A percentile compares a stretch with the other conserved stretches of the same genome.
These are phyloP conservation scores for Umbilicus rupestris DNA, from an alignment of 164 flowering plant species.

Conservation along the genomic window DNA sequence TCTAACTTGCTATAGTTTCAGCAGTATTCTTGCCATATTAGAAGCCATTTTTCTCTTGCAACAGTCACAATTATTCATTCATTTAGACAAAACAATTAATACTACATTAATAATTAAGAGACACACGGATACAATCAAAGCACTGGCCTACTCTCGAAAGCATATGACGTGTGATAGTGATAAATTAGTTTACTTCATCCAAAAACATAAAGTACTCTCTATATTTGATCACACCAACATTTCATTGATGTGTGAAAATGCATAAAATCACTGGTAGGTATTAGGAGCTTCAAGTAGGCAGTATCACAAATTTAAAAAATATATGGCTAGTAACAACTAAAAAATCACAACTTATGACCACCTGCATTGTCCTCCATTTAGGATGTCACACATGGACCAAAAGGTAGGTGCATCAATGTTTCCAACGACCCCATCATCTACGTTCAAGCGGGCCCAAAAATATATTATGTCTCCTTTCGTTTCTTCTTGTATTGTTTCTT, in stretches of 20 bases:
- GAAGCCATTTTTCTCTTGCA: not conserved
- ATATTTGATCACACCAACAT: not conserved
- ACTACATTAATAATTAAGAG: not conserved
- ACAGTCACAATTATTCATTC: not conserved
- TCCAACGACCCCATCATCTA: constrained; percentile 18
- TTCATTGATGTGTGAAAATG: not conserved
- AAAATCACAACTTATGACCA: not conserved
- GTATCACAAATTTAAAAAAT: not conserved
- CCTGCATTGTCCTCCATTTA: constrained; percentile 7
- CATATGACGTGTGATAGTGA: too few species aligned
- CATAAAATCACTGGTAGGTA: not conserved
- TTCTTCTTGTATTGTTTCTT: constrained; percentile 46
- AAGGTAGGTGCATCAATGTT: constrained; percentile 5
- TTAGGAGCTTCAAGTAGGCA: not conserved
- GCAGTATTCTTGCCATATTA: not conserved
- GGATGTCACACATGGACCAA: constrained; percentile 10
- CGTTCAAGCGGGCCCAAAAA: constrained; percentile 64
- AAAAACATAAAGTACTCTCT: too few species aligned
- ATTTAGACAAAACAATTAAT: not conserved
- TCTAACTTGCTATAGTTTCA: not conserved
- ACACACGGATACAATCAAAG: too few species aligned
- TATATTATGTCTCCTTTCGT: constrained; percentile 69
- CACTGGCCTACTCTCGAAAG: too few species aligned
- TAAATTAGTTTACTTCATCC: too few species aligned
- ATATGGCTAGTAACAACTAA: not conserved